Evolutionary conservation across 1,284 basidiomycete genomes (phyloP).

Genomic region (Cutaneotrichosporon mucoides): DNA sequence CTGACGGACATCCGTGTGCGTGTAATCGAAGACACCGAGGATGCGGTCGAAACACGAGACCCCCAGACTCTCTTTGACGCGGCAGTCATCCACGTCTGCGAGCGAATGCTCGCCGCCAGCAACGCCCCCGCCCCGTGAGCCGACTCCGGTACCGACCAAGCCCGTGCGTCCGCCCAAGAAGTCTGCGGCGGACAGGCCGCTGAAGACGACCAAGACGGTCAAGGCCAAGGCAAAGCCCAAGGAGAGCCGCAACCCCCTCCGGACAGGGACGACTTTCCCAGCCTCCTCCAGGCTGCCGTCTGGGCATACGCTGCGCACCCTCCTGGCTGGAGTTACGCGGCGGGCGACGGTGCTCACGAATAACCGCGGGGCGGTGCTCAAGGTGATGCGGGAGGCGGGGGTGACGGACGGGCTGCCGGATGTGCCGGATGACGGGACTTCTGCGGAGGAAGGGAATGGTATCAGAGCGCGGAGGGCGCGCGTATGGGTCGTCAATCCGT

Average conservation of each 20-base stretch:
- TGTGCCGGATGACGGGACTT: not conserved
- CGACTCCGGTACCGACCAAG: not conserved
- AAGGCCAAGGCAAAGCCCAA: not conserved
- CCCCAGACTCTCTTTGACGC: slow-evolving; percentile 13
- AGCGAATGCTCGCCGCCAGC: slow-evolving; percentile 9
- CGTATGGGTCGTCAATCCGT: slow-evolving; percentile 45
- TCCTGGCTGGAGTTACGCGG: slow-evolving; percentile 24
- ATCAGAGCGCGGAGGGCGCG: slow-evolving; percentile 12
- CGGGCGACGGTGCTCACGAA: slow-evolving; percentile 44
- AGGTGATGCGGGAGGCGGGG: slow-evolving; percentile 40
- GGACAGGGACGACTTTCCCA: slow-evolving; percentile 15
- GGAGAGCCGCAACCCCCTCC: slow-evolving; percentile 8
- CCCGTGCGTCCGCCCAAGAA: slow-evolving; percentile 1
- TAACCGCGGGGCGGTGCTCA: slow-evolving; percentile 42
- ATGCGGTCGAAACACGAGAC: not conserved
- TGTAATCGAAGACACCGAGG: slow-evolving; percentile 19
- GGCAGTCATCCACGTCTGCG: slow-evolving; percentile 11
- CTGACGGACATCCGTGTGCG: slow-evolving; percentile 25
- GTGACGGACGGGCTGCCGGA: slow-evolving; percentile 32
- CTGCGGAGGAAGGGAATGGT: too few relatives aligned
- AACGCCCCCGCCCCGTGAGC: not conserved
- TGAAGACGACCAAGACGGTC: not conserved
- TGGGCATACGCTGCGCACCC: slow-evolving; percentile 38
- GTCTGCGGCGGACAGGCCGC: not conserved
- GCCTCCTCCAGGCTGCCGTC: slow-evolving; percentile 25